Conservation (phyloP, 2,329 filamentous ascomycete species). For the Aspergillus brunneoviolaceus region DNA sequence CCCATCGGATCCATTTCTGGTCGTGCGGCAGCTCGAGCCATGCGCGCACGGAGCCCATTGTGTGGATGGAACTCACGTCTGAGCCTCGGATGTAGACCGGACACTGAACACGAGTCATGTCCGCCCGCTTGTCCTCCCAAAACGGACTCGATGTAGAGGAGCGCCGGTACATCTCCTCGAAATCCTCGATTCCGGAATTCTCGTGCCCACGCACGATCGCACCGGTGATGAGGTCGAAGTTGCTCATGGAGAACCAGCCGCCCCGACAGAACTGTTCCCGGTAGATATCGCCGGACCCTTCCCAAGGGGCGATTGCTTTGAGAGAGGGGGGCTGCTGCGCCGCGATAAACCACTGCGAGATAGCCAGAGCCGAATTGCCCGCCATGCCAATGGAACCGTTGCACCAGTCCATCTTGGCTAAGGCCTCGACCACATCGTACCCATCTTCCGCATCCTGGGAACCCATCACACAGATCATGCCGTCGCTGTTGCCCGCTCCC, state of each 20-base stretch:
- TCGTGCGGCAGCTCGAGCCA: constrained; percentile 39
- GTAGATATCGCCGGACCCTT: constrained; percentile 48
- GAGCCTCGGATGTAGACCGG: constrained; percentile 39
- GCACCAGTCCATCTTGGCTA: constrained; percentile 47
- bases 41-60: constrained; percentile 38
- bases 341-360: constrained; percentile 46
- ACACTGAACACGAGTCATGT: constrained; percentile 37
- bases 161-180: constrained; percentile 43
- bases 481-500: constrained; percentile 37
- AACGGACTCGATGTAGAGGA: constrained; percentile 35
- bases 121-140: constrained; percentile 42
- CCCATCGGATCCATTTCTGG: constrained; percentile 48
- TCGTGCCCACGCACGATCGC: constrained; percentile 36
- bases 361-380: constrained; percentile 47
- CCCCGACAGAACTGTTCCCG: constrained; percentile 49
- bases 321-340: constrained; percentile 44
- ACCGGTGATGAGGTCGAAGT: constrained; percentile 45
- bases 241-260: constrained; percentile 40
- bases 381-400: constrained; percentile 47
- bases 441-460: constrained; percentile 48
- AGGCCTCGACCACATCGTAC: constrained; percentile 47
- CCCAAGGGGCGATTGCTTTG: constrained; percentile 49
- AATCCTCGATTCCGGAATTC: constrained; percentile 39
- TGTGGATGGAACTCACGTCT: constrained; percentile 35
- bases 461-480: constrained; percentile 40